These are phyloP conservation scores for Talaromyces sp. DNA, from an alignment of 2,329 filamentous ascomycete genomes.

Conservation along the genomic window DNA sequence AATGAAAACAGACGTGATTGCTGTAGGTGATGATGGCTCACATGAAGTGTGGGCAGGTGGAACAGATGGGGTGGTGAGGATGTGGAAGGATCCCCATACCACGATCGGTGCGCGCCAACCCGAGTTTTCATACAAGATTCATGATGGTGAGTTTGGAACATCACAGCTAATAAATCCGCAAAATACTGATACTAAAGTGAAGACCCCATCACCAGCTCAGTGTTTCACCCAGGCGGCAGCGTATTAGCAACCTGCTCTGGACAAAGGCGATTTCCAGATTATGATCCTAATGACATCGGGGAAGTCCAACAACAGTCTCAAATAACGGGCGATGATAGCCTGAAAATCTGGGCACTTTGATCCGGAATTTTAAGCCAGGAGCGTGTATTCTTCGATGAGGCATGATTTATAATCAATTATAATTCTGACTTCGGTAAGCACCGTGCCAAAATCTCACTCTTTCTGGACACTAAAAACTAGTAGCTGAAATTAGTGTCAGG, in stretches of 20 bases:
- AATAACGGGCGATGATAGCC: conserved; percentile 32
- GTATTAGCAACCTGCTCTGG: conserved; percentile 53
- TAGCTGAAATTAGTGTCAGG: neutral
- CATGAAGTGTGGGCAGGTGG: conserved; percentile 61
- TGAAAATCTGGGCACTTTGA: conserved; percentile 41
- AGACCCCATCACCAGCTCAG: conserved; percentile 47
- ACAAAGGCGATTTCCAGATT: conserved; percentile 31
- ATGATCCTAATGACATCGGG: conserved; percentile 20
- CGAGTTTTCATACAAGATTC: conserved; percentile 43
- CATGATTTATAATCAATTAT: neutral
- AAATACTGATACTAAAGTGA: conserved; percentile 21
- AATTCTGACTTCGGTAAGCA: neutral
- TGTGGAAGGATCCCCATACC: conserved; percentile 49
- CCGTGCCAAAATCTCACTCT: neutral
- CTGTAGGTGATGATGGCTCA: conserved; percentile 31
- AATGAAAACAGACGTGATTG: conserved; percentile 54
- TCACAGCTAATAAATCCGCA: neutral
- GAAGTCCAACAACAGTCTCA: neutral
- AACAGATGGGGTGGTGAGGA: conserved; percentile 52
- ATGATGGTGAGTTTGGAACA: conserved; percentile 40
- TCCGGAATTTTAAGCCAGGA: neutral
- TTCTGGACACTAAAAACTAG: neutral
- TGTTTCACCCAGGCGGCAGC: conserved; percentile 47
- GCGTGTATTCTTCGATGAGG: too few relatives aligned
- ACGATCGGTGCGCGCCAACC: conserved; percentile 42